phyloP scores from a whole-genome alignment of 1,284 basidiomycete genomes.

The Gastroboletus turbinatus region DNA sequence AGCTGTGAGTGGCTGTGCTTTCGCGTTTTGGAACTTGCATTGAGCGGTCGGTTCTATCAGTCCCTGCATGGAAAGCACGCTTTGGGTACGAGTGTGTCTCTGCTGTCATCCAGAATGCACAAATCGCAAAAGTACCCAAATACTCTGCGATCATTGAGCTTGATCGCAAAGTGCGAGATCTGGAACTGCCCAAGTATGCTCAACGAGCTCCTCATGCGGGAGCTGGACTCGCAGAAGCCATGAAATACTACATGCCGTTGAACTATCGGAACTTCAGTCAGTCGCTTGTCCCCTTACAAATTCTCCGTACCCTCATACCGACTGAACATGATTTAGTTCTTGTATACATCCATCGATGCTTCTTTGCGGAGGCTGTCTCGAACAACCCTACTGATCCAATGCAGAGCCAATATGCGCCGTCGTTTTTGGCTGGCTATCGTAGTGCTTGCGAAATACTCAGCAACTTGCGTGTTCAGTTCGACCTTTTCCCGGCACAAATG shows the following conservation, averaged over 20 bases:
- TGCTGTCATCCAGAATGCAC: constrained; percentile 60
- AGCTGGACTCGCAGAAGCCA: constrained; percentile 47
- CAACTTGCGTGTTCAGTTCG: constrained; percentile 52
- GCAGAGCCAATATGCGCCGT: constrained; percentile 61
- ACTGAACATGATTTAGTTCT: constrained; percentile 43
- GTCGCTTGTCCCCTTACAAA: constrained; percentile 24
- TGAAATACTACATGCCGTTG: constrained; percentile 64
- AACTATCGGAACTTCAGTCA: constrained; percentile 67
- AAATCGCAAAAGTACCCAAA: constrained; percentile 63
- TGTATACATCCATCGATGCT: constrained; percentile 66
- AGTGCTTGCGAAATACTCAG: constrained; percentile 57
- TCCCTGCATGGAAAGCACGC: constrained; percentile 70
- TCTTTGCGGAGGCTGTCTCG: constrained; percentile 62
- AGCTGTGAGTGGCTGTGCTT: constrained; percentile 47
- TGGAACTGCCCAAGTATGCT: constrained; percentile 56
- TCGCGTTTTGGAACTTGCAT: neutral
- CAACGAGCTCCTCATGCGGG: constrained; percentile 43
- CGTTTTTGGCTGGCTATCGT: constrained; percentile 63
- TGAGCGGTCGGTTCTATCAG: constrained; percentile 34
- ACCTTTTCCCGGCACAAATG: constrained; percentile 55
- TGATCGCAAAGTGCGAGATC: constrained; percentile 62
- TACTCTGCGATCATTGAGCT: constrained; percentile 63
- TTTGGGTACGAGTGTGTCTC: constrained; percentile 69
- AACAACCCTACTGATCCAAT: constrained; percentile 59
- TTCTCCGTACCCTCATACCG: neutral